Base-by-base conservation (phyloP, 306 rosid species). In the Erythrophleum fordii region DNA sequence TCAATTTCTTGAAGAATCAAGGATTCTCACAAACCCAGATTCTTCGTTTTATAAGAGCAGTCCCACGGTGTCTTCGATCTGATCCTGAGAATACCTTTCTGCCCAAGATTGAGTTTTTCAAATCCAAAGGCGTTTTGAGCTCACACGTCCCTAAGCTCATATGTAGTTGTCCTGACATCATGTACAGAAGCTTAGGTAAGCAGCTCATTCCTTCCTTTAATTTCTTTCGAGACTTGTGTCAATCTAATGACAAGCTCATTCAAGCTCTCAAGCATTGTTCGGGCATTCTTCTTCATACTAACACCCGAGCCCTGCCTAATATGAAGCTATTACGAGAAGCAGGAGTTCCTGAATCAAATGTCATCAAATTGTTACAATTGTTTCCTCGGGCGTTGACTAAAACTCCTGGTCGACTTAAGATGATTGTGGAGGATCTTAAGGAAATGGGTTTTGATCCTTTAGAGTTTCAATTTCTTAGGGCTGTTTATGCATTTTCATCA, bases 81-180 rank as follows among this genome's bases (percentile, higher is more conserved):
- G 23, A 31, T n/a, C 69, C 69, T 16, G 23, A 62, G 23, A 78
- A 29, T 31, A 6, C 5, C 44, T 16, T 62, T 5, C 69, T 29
- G 0, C 69, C 69, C 13, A 62, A 31, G 39, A 26, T 78, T 9
- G 82, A 78, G 17, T 69, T 78, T 69, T 69, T 78, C 3, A 78
- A 26, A 66, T 78, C 82, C 59, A 69, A 13, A 55, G 82, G 76
- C 12, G 4, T 79, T 44, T 35, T 10, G 13, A 18, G 70, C 3
- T 35, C 70, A 10, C 3, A 58, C 25, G 28, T 79, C 5, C 23
- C 14, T 42, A 41, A 2, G 13, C 10, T 69, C 61, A 12, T 69
- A 22, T 0, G 4, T 6, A 0, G 12, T 0, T 28, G 0, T 28
- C 82, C 82, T 42, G 0, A 0, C 5, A 42, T 69, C 17, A 13